Evolutionary conservation across 257 asterid species (phyloP).

Genomic region (Solanum dulcamara): DNA sequence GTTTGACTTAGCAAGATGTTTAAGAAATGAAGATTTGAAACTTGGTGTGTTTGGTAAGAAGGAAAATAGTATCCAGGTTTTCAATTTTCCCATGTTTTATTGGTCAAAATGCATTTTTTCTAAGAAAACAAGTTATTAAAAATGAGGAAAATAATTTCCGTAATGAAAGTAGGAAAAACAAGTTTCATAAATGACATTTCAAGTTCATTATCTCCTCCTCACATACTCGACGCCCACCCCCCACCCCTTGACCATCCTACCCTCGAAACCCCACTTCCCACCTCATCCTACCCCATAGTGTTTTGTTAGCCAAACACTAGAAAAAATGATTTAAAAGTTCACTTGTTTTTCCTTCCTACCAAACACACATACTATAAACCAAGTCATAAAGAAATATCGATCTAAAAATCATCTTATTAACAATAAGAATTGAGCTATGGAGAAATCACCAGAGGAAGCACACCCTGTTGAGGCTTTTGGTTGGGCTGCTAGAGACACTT

Average conservation of each 20-base stretch:
- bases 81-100: background rate
- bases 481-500: constrained; percentile 39
- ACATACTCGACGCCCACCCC: background rate
- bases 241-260: too few relatives aligned
- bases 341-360: background rate
- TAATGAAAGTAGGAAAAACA: background rate
- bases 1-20: background rate
- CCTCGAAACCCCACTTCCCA: background rate
- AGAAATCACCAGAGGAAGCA: background rate
- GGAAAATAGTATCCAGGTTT: background rate
- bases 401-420: background rate
- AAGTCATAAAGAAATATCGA: background rate
- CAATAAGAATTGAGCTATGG: background rate
- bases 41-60: background rate
- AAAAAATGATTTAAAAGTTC: background rate
- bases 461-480: constrained; percentile 17
- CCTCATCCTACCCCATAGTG: background rate
- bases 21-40: background rate
- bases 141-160: background rate
- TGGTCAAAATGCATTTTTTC: background rate
- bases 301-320: background rate
- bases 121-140: background rate
- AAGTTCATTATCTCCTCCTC: background rate
- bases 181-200: background rate
- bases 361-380: background rate